Percentiles rank a stretch among this genome's conserved stretches.
Conservation (phyloP, 176 grass and related monocot genomes). For the Calamus simplicifolius region DNA sequence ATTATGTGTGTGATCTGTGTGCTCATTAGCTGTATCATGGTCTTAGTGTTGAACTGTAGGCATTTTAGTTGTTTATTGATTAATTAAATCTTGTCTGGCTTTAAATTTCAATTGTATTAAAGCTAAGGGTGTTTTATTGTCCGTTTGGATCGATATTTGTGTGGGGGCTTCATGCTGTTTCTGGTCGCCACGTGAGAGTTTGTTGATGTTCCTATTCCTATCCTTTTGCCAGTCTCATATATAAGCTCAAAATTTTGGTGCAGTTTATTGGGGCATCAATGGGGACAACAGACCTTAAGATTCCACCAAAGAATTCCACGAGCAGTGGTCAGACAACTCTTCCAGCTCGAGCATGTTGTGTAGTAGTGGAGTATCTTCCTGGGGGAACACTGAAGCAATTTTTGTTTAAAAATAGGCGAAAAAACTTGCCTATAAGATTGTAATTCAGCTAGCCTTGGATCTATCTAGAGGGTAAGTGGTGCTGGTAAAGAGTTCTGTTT, state of each 20-base stretch:
- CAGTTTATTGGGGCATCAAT: slow-evolving; percentile 97
- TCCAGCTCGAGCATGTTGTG: slow-evolving; percentile 74
- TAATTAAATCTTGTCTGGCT: no score
- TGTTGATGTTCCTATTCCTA: no score
- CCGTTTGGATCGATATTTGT: no score
- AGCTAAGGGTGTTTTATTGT: no score
- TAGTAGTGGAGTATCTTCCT: slow-evolving; percentile 84
- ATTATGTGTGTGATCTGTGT: no score
- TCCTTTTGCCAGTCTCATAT: no score
- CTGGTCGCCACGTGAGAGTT: no score
- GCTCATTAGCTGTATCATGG: no score
- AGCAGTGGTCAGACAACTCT: slow-evolving; percentile 36
- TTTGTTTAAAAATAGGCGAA: slow-evolving; percentile 58
- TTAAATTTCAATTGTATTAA: no score
- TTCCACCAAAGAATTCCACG: slow-evolving; percentile 45
- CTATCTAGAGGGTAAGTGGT: slow-evolving; percentile 68
- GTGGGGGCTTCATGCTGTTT: no score
- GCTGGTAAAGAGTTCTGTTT: slow-evolving; percentile 35
- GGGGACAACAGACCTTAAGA: slow-evolving; percentile 71
- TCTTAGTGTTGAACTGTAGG: no score
- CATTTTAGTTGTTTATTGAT: no score
- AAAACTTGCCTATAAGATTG: slow-evolving; percentile 79
- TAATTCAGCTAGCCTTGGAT: slow-evolving; percentile 84
- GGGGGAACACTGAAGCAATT: slow-evolving; percentile 85
- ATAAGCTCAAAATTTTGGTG: slow-evolving; percentile 1